Evolutionary conservation across 495 filamentous ascomycete genomes (phyloP), one percentile per base, ranked within the genome.

Genomic region (Penicillium desertorum): DNA sequence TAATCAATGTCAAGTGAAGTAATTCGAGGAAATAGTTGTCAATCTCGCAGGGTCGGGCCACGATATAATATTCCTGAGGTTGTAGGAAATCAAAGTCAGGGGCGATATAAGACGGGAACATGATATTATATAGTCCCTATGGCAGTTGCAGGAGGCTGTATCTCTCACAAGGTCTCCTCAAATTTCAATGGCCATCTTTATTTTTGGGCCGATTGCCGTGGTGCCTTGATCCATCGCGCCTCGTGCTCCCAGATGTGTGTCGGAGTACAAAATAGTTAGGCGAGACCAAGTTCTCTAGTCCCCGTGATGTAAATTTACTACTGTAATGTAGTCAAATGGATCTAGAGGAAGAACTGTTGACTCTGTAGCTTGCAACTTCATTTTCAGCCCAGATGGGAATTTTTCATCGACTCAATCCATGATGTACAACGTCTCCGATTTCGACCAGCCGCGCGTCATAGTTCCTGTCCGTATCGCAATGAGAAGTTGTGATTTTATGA

Each of bases 401-500:
- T 41, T 36, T 9, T 22, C 29, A 50, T 46, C 30, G 41, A 29
- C 51, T 30, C 29, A 62, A 37, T 59, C 48, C 22, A 54, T 58
- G 61, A 60, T 42, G 57, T 60, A 64, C 59, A 62, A 42, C 30
- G 27, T 54, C 46, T 36, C 11, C 25, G 22, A 63, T 57, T 50
- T 19, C 30, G 55, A 62, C 61, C 22, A 57, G 61, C 56, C 66
- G 66, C 66, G 66, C 63, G 63, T 64, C 66, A 66, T 58, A 59
- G 44, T 57, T 59, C 57, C 51, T 69, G 57, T 66, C 19, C 16
- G 52, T 47, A 58, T 64, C 42, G 25, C 57, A 64, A 64, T 37
- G 7, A 45, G 44, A 53, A 39, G 30, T 5, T 25, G 3, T n/a
- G 23, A 25, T 32, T 12, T 16, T 45, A 30, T 41, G 29, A 29